Evolutionary conservation across 768 basidiomycete species (phyloP).

Genomic region (Lactarius sp.): DNA sequence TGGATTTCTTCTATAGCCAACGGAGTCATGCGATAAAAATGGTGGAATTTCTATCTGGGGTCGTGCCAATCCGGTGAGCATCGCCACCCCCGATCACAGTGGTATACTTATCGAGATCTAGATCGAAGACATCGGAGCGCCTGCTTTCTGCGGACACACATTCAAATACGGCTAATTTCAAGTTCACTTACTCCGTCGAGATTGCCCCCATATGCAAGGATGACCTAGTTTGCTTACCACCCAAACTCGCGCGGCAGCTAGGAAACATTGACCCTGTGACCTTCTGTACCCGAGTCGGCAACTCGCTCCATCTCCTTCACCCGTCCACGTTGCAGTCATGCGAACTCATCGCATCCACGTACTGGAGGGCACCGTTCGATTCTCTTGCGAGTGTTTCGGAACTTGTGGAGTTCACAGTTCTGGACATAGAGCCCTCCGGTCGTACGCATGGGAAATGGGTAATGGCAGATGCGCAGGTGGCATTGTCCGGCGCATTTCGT

Average conservation of each 20-base stretch:
- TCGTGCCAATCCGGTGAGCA: conserved; percentile 80
- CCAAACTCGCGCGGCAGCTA: conserved; percentile 73
- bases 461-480: conserved; percentile 86
- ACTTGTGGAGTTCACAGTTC: conserved; percentile 89
- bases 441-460: conserved; percentile 72
- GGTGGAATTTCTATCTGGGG: conserved; percentile 86
- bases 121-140: conserved; percentile 92
- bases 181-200: conserved; percentile 96
- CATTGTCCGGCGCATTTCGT: conserved; percentile 73
- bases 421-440: conserved; percentile 87
- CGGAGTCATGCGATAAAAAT: conserved; percentile 93
- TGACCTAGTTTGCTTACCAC: conserved; percentile 87
- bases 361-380: conserved; percentile 91
- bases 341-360: conserved; percentile 72
- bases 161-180: conserved; percentile 89
- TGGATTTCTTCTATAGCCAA: conserved; percentile 95
- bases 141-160: conserved; percentile 91
- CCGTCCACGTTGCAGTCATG: conserved; percentile 78
- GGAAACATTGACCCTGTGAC: conserved; percentile 87
- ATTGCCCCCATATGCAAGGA: conserved; percentile 97
- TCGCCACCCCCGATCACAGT: background rate
- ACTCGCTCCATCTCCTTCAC: conserved; percentile 87
- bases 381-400: conserved; percentile 78
- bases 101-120: conserved; percentile 31
- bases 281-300: conserved; percentile 87